These are phyloP conservation scores for Clavariopsis aquatica DNA, from an alignment of 495 filamentous ascomycete species.

Conservation along the genomic window DNA sequence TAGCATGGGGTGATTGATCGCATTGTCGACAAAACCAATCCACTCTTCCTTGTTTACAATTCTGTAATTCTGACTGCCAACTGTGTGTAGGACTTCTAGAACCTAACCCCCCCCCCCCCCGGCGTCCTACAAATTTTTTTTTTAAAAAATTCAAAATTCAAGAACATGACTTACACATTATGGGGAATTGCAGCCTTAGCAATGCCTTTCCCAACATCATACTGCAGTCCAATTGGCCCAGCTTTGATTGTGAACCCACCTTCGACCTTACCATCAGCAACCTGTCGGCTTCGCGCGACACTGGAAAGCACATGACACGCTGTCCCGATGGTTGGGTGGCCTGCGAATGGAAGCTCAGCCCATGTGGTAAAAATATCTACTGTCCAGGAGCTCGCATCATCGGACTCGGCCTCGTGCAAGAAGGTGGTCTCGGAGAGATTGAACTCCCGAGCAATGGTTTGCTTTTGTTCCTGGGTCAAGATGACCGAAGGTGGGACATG, in stretches of 20 bases:
- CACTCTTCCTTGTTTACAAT: too few relatives aligned
- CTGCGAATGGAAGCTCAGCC: conserved; percentile 71
- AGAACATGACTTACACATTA: conserved; percentile 46
- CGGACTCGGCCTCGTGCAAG: conserved; percentile 53
- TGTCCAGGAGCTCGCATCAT: conserved; percentile 34
- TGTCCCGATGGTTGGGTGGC: conserved; percentile 76
- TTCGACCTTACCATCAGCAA: conserved; percentile 8
- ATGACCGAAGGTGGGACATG: conserved; percentile 47
- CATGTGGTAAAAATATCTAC: conserved; percentile 72
- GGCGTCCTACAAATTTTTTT: too few relatives aligned
- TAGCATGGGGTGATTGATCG: not conserved
- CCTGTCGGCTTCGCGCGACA: not conserved
- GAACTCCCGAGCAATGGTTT: conserved; percentile 73
- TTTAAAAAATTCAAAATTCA: too few relatives aligned
- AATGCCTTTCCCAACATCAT: conserved; percentile 42
- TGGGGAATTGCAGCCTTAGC: conserved; percentile 65
- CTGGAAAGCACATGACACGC: conserved; percentile 43
- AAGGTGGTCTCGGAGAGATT: conserved; percentile 86
- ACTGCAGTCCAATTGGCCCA: conserved; percentile 57
- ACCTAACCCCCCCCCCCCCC: too few relatives aligned
- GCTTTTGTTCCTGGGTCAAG: conserved; percentile 60
- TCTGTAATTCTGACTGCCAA: too few relatives aligned
- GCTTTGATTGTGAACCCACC: conserved; percentile 57
- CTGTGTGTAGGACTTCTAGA: too few relatives aligned
- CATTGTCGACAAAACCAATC: not conserved